A percentile compares a stretch with the other conserved stretches of the same genome.
Conservation (phyloP, 148 eudicot species). For the Camellia japonica region DNA sequence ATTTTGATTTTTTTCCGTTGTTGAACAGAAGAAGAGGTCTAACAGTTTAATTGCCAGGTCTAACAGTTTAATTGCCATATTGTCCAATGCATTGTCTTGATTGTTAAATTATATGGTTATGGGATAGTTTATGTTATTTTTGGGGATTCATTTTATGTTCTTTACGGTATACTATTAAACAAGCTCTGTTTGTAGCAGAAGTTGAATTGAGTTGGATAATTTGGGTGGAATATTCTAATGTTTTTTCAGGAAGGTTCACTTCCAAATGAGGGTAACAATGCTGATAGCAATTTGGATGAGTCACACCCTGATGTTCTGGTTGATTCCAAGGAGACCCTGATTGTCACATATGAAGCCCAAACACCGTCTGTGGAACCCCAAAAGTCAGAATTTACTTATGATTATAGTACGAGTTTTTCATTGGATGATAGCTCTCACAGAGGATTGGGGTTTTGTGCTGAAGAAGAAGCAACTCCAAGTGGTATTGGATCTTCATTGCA, state of each 20-base stretch:
- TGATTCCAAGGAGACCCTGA: constrained; percentile 40
- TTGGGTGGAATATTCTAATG: constrained; percentile 1
- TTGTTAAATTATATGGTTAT: background rate
- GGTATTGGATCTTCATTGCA: constrained; percentile 22
- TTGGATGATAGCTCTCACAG: constrained; percentile 62
- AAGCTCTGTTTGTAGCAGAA: background rate
- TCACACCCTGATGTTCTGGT: constrained; percentile 47
- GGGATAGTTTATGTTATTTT: background rate
- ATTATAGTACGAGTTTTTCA: constrained; percentile 49
- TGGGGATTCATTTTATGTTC: background rate
- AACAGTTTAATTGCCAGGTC: background rate
- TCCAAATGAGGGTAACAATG: constrained; percentile 19
- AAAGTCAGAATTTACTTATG: constrained; percentile 45
- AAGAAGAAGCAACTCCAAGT: constrained; percentile 25
- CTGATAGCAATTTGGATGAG: constrained; percentile 25
- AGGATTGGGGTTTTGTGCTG: constrained; percentile 74
- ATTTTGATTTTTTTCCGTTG: background rate
- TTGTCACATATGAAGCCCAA: constrained; percentile 53
- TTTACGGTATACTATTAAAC: background rate
- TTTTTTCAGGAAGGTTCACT: constrained; percentile 43
- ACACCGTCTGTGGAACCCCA: constrained; percentile 34
- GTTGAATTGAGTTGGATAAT: background rate
- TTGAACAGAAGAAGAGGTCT: background rate
- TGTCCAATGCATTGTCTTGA: background rate
- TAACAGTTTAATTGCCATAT: background rate